Evolutionary conservation across 106 monocot genomes (phyloP).

Genomic region (Alisma plantagoaquatica): DNA sequence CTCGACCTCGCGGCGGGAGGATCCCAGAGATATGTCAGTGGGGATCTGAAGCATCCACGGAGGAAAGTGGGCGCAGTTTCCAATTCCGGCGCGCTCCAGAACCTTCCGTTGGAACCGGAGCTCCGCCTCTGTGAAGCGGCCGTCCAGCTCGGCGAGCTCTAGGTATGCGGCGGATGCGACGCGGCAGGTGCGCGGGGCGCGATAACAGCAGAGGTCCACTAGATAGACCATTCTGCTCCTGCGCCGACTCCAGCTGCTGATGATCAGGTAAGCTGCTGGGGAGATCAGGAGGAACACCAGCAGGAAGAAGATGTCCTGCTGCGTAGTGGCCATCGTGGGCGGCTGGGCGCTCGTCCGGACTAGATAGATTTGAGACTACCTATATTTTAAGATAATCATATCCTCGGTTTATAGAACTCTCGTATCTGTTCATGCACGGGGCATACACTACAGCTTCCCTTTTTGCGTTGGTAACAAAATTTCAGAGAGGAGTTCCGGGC

Average conservation of each 20-base stretch:
- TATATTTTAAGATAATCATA: no score
- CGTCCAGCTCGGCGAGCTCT: conserved; percentile 1
- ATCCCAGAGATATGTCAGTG: conserved; percentile 4
- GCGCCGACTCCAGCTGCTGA: no score
- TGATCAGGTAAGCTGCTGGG: no score
- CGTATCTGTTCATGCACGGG: no score
- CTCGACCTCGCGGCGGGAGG: conserved; percentile 3
- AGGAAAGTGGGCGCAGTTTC: neutral
- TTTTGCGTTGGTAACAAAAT: no score
- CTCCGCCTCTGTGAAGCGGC: neutral
- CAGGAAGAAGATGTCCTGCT: no score
- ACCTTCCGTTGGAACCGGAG: conserved; percentile 7
- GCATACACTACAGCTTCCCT: no score
- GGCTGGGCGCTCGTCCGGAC: no score
- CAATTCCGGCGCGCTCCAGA: conserved; percentile 11
- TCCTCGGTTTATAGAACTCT: no score
- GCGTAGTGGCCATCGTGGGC: no score
- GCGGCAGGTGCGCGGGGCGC: neutral
- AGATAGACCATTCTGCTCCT: conserved; percentile 6
- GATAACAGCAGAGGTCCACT: conserved; percentile 9
- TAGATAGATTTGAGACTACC: conserved; percentile 1
- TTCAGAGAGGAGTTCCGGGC: no score
- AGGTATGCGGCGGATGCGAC: conserved; percentile 3
- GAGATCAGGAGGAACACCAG: no score
- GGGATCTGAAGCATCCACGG: neutral